Evolutionary conservation across 1,284 basidiomycete genomes (phyloP).

Genomic region (Sporisorium reilianum): DNA sequence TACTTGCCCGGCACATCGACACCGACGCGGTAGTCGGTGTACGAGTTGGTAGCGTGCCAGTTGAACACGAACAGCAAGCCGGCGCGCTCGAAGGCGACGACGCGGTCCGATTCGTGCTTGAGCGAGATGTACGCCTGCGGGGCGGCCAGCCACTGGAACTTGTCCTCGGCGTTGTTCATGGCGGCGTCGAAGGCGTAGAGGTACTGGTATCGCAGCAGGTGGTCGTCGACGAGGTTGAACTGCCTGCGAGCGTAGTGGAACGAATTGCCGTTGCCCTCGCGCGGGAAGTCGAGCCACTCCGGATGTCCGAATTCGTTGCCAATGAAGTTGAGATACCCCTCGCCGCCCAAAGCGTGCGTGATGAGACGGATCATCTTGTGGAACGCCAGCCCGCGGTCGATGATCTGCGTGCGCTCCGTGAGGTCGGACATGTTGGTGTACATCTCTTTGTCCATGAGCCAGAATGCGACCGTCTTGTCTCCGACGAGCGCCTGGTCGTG

Average conservation of each 20-base stretch:
- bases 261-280: slow-evolving; percentile 91
- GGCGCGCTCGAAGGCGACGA: slow-evolving; percentile 92
- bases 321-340: slow-evolving; percentile 97
- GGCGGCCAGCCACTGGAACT: slow-evolving; percentile 85
- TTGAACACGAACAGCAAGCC: slow-evolving; percentile 96
- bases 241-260: slow-evolving; percentile 91
- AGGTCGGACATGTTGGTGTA: slow-evolving; percentile 84
- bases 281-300: slow-evolving; percentile 99
- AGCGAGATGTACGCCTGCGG: slow-evolving; percentile 77
- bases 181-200: slow-evolving; percentile 90
- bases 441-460: slow-evolving; percentile 99
- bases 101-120: slow-evolving; percentile 79
- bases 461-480: slow-evolving; percentile 92
- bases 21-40: slow-evolving; percentile 91
- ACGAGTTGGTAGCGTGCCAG: slow-evolving; percentile 89
- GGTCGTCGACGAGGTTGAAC: slow-evolving; percentile 93
- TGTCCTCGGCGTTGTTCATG: slow-evolving; percentile 88
- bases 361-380: slow-evolving; percentile 98
- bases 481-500: slow-evolving; percentile 98
- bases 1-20: slow-evolving; percentile 90
- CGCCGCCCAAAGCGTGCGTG: slow-evolving; percentile 91
- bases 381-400: slow-evolving; percentile 88
- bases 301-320: slow-evolving; percentile 98
- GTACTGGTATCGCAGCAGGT: slow-evolving; percentile 86
- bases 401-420: slow-evolving; percentile 83